Evolutionary conservation across 441 rosid genomes (phyloP), one percentile per base, ranked within the genome.

Genomic region (Adansonia rubrostipa): DNA sequence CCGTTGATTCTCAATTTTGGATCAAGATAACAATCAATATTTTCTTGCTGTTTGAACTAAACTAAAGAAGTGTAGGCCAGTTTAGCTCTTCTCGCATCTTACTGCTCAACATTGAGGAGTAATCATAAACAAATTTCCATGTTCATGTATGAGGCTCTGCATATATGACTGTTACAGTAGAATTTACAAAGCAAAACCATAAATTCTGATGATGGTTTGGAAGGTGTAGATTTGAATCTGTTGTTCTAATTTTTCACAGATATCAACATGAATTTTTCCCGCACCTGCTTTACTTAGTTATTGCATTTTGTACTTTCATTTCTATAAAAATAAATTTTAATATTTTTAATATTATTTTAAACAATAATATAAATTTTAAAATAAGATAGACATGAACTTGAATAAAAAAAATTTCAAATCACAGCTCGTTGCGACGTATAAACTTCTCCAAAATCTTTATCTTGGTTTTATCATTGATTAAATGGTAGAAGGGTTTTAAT

Each of bases 151-250:
- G 7, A 11, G 57, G 42, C 19, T 69, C 42, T 69, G 57, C 42
- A 69, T 11, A 47, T 48, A 22, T 14, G 22, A 36, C n/a, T 0
- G 45, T 10, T 36, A 40, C 50, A 2, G 50, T 54, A 54, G 33
- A 72, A 36, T 19, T 54, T 71, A 71, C 75, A 36, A 71, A 53
- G 28, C 60, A 50, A n/a, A 54, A 28, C 47, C 62, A 71, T 33
- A 53, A 9, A n/a, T 9, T 33, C 24, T 36, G 42, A 36, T 6
- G 36, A 60, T 60, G 65, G 65, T 54, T 60, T 57, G 61, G 3
- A 15, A 8, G 60, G 20, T 54, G 19, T 15, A 54, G 20, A 54
- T 54, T 54, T n/a, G n/a, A 54, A 17, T 19, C 13, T 24, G 40
- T 24, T 48, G 19, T 70, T 50, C 57, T 69, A 22, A 33, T 53